phyloP scores from a whole-genome alignment of 495 filamentous ascomycete species.

The Penicillium simplicissimum region DNA sequence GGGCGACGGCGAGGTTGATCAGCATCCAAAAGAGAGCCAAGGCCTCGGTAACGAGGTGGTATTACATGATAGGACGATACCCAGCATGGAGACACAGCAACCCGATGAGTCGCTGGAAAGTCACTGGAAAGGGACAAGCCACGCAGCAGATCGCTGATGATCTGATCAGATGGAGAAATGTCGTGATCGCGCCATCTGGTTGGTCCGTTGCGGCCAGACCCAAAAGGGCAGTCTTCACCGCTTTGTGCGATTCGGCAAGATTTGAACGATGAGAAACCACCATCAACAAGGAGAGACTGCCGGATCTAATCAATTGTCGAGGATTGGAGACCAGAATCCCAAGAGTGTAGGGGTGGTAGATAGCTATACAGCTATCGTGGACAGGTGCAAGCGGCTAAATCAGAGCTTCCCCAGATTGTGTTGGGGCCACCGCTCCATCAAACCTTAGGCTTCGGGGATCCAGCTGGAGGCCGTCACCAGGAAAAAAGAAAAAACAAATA shows the following conservation, averaged over 20 bases:
- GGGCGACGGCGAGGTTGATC: not conserved
- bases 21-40: not conserved
- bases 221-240: constrained; percentile 24
- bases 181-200: constrained; percentile 47
- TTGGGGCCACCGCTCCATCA: too few species aligned
- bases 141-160: constrained; percentile 34
- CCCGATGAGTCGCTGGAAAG: not conserved
- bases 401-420: too few species aligned
- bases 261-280: too few species aligned
- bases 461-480: not conserved
- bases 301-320: too few species aligned
- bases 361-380: too few species aligned
- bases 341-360: too few species aligned
- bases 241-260: constrained; percentile 6
- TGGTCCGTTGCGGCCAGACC: constrained; percentile 17
- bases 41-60: not conserved
- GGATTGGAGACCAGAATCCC: too few species aligned
- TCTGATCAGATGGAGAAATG: constrained; percentile 55
- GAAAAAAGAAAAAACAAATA: not conserved
- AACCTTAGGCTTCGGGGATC: too few species aligned
- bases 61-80: not conserved
- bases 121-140: constrained; percentile 1
- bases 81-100: not conserved
- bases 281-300: too few species aligned
- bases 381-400: too few species aligned